Evolutionary conservation across 2,329 filamentous ascomycete species (phyloP), one percentile per base, ranked within the genome.

Genomic region (Fusarium multiceps): DNA sequence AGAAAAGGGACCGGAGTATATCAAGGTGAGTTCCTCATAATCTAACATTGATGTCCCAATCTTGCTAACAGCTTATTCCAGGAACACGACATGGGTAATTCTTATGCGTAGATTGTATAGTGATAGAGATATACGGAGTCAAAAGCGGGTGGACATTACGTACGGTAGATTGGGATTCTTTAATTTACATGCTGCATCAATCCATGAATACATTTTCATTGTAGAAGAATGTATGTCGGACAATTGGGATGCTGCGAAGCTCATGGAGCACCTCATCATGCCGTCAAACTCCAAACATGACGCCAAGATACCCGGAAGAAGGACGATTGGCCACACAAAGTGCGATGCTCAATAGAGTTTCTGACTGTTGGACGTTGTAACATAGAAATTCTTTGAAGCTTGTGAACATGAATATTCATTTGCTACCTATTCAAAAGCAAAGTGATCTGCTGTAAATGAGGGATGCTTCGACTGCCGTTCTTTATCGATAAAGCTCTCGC

Each of bases 1-100:
- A 73, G 96, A 99, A 84, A 98, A 97, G 84, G 96, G 96, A 2
- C 86, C 89, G 23, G 95, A 98, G 74, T 98, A 98, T 83, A 87
- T 98, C 78, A 97, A 97, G 89, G 94, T 88, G 74, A 67, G 85
- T 78, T 40, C 46, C 25, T 40, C 14, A 21, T 14, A 18, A 14
- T 28, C 4, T n/a, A 45, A 20, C 20, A n/a, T 28, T 2, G 9
- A 8, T 9, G 45, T 27, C 63, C n/a, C 21, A 37, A 6, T 42
- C 32, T 54, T 53, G 25, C 69, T 75, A 55, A 75, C 23, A 6
- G 12, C 60, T 20, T 54, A 13, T 46, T 11, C 37, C 46, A 90
- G 89, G 89, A 91, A 78, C 89, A 91, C 75, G 87, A 90, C 73
- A 82, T 90, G 79, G 89, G 89, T 48, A 91, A 91, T 67, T 88